Conservation (phyloP, 1,284 basidiomycete genomes). For the Phylloboletellus chloephorus region DNA sequence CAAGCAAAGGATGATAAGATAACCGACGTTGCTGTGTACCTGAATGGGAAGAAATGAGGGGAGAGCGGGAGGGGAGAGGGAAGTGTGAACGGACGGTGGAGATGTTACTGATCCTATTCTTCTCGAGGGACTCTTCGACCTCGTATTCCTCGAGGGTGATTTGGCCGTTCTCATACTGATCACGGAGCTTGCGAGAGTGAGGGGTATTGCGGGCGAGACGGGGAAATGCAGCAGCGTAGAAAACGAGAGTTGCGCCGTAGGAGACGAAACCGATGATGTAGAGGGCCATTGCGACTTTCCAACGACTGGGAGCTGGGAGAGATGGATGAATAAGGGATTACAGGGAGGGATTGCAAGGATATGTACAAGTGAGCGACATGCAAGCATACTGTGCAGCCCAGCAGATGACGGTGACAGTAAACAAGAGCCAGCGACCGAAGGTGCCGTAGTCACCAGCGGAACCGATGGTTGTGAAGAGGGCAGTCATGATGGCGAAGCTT, state of each 20-base stretch:
- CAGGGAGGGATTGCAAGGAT: background rate
- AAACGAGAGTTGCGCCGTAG: constrained; percentile 73
- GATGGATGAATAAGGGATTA: background rate
- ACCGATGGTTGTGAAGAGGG: constrained; percentile 77
- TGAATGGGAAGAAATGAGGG: constrained; percentile 25
- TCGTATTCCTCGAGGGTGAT: constrained; percentile 63
- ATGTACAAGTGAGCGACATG: constrained; percentile 63
- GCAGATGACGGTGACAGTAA: constrained; percentile 66
- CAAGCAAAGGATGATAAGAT: constrained; percentile 59
- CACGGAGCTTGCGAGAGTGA: constrained; percentile 55
- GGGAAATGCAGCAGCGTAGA: constrained; percentile 81
- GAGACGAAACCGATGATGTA: constrained; percentile 80
- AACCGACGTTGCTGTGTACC: constrained; percentile 76
- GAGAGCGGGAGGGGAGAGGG: background rate
- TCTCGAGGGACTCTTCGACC: constrained; percentile 71
- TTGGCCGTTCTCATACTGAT: constrained; percentile 55
- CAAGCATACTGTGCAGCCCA: constrained; percentile 78
- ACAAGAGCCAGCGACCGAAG: constrained; percentile 72
- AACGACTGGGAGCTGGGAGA: constrained; percentile 53
- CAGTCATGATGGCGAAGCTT: constrained; percentile 75
- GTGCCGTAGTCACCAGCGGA: constrained; percentile 78
- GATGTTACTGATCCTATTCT: constrained; percentile 83
- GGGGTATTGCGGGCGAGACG: constrained; percentile 76
- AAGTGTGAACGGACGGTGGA: constrained; percentile 53
- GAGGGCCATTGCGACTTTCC: constrained; percentile 70